Conservation (phyloP, 768 basidiomycete genomes). For the Asterophora lycoperdoides region DNA sequence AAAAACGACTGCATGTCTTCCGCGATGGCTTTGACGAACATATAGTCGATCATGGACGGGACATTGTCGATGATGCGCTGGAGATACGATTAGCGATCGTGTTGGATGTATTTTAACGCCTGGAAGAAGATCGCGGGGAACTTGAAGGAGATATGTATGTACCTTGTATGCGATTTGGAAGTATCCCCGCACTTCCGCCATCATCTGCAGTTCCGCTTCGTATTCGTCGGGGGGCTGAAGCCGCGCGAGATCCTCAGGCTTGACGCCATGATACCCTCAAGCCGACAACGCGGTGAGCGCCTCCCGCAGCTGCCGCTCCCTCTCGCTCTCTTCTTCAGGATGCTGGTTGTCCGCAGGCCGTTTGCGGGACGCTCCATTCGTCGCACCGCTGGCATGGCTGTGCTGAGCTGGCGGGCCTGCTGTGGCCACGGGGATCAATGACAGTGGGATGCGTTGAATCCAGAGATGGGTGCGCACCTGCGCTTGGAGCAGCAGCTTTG, state of each 20-base stretch:
- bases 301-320: neutral
- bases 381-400: no score
- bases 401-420: no score
- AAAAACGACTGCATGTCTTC: slow-evolving; percentile 28
- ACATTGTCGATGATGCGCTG: slow-evolving; percentile 46
- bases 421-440: no score
- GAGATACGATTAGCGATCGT: neutral
- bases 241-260: slow-evolving; percentile 27
- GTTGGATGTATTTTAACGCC: no score
- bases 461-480: no score
- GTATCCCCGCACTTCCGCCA: slow-evolving; percentile 42
- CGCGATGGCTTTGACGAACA: slow-evolving; percentile 30
- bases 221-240: slow-evolving; percentile 31
- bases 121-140: neutral
- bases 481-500: no score
- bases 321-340: no score
- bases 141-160: slow-evolving; percentile 2
- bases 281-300: slow-evolving; percentile 27
- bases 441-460: no score
- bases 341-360: no score
- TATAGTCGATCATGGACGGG: slow-evolving; percentile 29
- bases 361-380: no score
- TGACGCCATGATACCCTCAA: slow-evolving; percentile 26
- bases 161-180: slow-evolving; percentile 46
- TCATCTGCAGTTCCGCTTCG: slow-evolving; percentile 38